These are phyloP conservation scores for Starmera dryadoides DNA, from an alignment of 805 yeast species.

Conservation along the genomic window DNA sequence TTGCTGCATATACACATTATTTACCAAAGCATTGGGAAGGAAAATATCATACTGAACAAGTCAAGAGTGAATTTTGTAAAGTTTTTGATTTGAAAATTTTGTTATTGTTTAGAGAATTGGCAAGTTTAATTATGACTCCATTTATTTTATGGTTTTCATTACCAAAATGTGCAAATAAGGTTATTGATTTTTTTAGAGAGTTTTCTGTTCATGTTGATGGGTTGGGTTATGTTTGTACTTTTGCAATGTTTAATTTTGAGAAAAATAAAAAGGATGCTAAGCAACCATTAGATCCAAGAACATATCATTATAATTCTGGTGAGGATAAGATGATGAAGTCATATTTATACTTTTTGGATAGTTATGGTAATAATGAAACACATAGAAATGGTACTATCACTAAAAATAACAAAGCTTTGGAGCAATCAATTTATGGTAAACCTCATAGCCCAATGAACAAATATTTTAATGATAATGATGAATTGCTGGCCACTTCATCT, in stretches of 20 bases:
- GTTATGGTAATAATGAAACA: conserved; percentile 51
- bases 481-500: not conserved
- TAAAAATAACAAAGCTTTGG: not conserved
- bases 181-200: conserved; percentile 88
- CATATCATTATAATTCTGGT: conserved; percentile 34
- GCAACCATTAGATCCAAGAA: conserved; percentile 17
- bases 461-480: not conserved
- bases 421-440: conserved; percentile 4
- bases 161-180: conserved; percentile 63
- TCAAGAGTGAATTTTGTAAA: conserved; percentile 74
- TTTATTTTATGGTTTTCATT: conserved; percentile 82
- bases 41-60: conserved; percentile 73
- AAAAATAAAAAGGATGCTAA: conserved; percentile 29
- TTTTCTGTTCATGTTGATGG: conserved; percentile 90
- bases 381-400: conserved; percentile 14
- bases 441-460: not conserved
- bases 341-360: conserved; percentile 79
- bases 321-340: conserved; percentile 90
- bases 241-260: conserved; percentile 86
- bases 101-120: conserved; percentile 66
- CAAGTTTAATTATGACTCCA: conserved; percentile 80
- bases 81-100: conserved; percentile 69
- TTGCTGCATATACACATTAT: conserved; percentile 85
- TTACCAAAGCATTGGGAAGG: conserved; percentile 86
- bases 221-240: conserved; percentile 87